These are phyloP conservation scores for Fusarium metavorans DNA, from an alignment of 2,329 filamentous ascomycete species.

Conservation along the genomic window DNA sequence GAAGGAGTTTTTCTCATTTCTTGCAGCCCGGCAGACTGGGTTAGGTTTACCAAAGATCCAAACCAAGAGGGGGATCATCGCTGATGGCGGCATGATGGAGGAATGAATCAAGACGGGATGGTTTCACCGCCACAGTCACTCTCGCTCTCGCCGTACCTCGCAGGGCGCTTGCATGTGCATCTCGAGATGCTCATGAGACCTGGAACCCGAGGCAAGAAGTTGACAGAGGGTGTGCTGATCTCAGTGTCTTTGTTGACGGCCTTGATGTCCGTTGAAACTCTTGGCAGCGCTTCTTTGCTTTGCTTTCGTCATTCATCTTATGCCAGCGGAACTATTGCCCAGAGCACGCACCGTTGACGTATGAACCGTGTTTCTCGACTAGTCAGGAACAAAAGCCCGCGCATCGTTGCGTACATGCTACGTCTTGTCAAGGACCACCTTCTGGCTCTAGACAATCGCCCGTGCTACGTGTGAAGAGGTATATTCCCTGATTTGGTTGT, in stretches of 20 bases:
- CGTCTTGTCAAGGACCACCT: slow-evolving; percentile 24
- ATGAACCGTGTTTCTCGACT: slow-evolving; percentile 29
- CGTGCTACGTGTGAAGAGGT: slow-evolving; percentile 10
- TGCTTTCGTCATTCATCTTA: slow-evolving; percentile 33
- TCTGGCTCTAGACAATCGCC: slow-evolving; percentile 27
- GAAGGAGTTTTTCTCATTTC: slow-evolving; percentile 17
- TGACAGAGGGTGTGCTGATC: slow-evolving; percentile 26
- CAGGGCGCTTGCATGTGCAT: slow-evolving; percentile 39
- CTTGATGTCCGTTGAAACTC: slow-evolving; percentile 14
- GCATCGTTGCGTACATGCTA: slow-evolving; percentile 30
- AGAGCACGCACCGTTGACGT: slow-evolving; percentile 33
- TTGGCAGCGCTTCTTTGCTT: slow-evolving; percentile 16
- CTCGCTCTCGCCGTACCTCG: slow-evolving; percentile 12
- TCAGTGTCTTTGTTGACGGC: slow-evolving; percentile 7
- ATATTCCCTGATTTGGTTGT: slow-evolving; percentile 39
- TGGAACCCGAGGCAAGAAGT: slow-evolving; percentile 36
- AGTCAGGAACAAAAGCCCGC: slow-evolving; percentile 37
- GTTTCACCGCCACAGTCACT: slow-evolving; percentile 27
- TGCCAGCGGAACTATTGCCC: slow-evolving; percentile 15
- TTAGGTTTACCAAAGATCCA: slow-evolving; percentile 17
- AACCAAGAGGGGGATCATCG: slow-evolving; percentile 8
- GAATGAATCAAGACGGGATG: slow-evolving; percentile 5
- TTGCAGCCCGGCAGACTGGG: background rate
- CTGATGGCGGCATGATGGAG: slow-evolving; percentile 13
- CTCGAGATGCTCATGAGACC: slow-evolving; percentile 38